These are phyloP conservation scores for Kwoniella sp. DNA, from an alignment of 768 basidiomycete genomes.

Conservation along the genomic window DNA sequence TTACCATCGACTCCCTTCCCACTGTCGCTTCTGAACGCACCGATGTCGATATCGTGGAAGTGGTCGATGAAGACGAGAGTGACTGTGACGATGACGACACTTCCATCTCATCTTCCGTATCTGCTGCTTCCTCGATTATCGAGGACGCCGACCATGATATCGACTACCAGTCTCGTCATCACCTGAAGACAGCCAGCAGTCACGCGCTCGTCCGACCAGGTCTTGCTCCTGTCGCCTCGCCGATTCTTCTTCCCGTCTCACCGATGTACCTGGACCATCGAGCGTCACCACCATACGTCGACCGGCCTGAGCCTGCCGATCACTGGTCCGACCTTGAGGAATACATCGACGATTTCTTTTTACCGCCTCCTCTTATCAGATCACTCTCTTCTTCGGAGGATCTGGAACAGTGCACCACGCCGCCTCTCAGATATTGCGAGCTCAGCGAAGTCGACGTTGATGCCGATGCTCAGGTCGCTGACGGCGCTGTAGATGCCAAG, in stretches of 20 bases:
- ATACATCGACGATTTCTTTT: conserved; percentile 28
- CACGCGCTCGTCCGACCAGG: background rate
- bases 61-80: conserved; percentile 15
- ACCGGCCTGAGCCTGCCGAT: background rate
- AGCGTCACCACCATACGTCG: background rate
- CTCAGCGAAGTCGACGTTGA: conserved; percentile 4
- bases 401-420: conserved; percentile 35
- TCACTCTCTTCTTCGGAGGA: conserved; percentile 30
- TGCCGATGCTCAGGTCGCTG: background rate
- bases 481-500: background rate
- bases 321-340: conserved; percentile 19
- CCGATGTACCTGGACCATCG: conserved; percentile 11
- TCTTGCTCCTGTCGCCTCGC: background rate
- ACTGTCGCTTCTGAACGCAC: background rate
- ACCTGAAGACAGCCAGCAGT: background rate
- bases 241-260: conserved; percentile 1
- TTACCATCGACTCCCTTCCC: conserved; percentile 7
- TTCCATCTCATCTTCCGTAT: background rate
- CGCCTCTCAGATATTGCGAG: conserved; percentile 16
- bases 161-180: conserved; percentile 1
- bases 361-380: conserved; percentile 41
- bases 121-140: background rate
- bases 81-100: conserved; percentile 3
- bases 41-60: conserved; percentile 27
- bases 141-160: background rate